A percentile compares a stretch with the other conserved stretches of the same genome.
phyloP scores from a whole-genome alignment of 1,284 basidiomycete species.

The Cutaneotrichosporon spelunceum region DNA sequence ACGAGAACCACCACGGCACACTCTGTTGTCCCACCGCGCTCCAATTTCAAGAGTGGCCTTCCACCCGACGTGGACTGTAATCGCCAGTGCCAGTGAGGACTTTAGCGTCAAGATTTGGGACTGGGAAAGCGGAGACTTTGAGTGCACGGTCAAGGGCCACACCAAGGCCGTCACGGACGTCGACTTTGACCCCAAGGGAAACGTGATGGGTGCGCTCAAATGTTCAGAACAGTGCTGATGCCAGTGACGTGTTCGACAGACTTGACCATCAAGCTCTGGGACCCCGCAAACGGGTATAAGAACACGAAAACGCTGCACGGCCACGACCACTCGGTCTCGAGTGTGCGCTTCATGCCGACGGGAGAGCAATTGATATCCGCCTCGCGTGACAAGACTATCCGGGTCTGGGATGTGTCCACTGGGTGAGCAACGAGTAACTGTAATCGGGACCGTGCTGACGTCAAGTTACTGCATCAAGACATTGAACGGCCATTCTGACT shows the following conservation, averaged over 20 bases:
- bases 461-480: constrained; percentile 61
- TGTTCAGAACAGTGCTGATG: neutral
- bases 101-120: constrained; percentile 89
- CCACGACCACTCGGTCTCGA: constrained; percentile 86
- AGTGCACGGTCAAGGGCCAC: constrained; percentile 85
- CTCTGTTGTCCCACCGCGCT: constrained; percentile 73
- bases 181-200: constrained; percentile 81
- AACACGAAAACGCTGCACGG: constrained; percentile 81
- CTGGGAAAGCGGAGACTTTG: constrained; percentile 91
- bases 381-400: constrained; percentile 79
- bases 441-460: neutral
- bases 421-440: constrained; percentile 57
- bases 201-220: constrained; percentile 63
- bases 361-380: constrained; percentile 79
- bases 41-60: constrained; percentile 76
- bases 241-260: constrained; percentile 84
- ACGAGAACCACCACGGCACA: constrained; percentile 70
- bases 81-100: constrained; percentile 83
- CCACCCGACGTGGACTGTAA: constrained; percentile 77
- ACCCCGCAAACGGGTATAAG: constrained; percentile 81
- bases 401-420: constrained; percentile 78
- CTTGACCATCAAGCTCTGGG: constrained; percentile 88
- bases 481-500: constrained; percentile 63
- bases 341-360: constrained; percentile 76
- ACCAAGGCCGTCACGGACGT: constrained; percentile 83